Evolutionary conservation across 163 green algal species (phyloP), one percentile per base, ranked within the genome.

Genomic region (Coccomyxa subellipsoidea): DNA sequence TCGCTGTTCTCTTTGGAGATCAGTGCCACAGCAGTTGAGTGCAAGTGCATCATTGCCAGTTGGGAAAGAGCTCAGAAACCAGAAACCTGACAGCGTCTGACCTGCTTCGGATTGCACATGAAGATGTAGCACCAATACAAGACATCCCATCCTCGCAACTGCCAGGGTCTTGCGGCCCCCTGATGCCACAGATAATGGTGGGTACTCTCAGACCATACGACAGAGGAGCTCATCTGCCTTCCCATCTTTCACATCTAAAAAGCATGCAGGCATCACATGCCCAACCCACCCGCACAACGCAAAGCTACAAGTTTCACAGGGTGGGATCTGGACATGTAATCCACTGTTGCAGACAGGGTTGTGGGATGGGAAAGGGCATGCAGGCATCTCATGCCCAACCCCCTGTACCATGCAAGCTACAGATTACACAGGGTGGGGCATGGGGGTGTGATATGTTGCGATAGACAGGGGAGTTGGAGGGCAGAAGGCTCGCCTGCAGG

Each of bases 401-500:
- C 18, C 8, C 66, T 36, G 29, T 36, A 34, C 5, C 6, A 27
- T 73, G 29, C n/a, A n/a, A n/a, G n/a, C n/a, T n/a, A n/a, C n/a
- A n/a, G n/a, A n/a, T n/a, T n/a, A n/a, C n/a, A n/a, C n/a, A n/a
- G n/a, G n/a, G n/a, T n/a, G n/a, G n/a, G n/a, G n/a, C n/a, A n/a
- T n/a, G n/a, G n/a, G n/a, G n/a, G n/a, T n/a, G n/a, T n/a, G n/a
- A n/a, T n/a, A n/a, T n/a, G n/a, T 23, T 34, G 27, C 27, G 7
- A 1, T 8, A 73, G 1, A 35, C n/a, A 73, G 66, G 66, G 8
- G 66, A 23, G 21, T 23, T 73, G 5, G 47, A 66, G 47, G 47
- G 66, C 66, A 36, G 66, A 34, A 73, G 27, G 66, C 53, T 69
- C 39, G 80, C 84, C 69, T 87, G 81, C 38, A 88, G 38, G 23